phyloP scores from a whole-genome alignment of 2,329 filamentous ascomycete species.

The Fusarium secorum region DNA sequence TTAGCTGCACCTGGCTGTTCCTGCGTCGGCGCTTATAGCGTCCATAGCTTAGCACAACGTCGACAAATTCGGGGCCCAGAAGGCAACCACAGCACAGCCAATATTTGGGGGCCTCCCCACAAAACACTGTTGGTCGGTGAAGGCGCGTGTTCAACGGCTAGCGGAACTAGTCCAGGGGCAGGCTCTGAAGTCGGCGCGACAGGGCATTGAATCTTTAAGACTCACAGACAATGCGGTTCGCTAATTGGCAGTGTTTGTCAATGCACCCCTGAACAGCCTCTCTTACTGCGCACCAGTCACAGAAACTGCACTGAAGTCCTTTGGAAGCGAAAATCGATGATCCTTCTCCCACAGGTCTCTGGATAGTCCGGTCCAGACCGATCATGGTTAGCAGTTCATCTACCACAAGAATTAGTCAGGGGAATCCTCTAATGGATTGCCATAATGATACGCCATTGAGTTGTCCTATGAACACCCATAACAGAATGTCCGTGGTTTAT shows the following conservation, averaged over 20 bases:
- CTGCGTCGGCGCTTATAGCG: conserved; percentile 28
- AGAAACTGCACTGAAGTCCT: not conserved
- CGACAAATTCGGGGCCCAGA: not conserved
- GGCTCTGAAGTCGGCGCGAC: not conserved
- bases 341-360: not conserved
- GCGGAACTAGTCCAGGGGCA: conserved; percentile 18
- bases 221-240: conserved; percentile 3
- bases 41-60: not conserved
- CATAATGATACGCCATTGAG: not conserved
- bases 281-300: conserved; percentile 13
- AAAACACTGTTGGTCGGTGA: conserved; percentile 29
- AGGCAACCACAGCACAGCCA: not conserved
- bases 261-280: conserved; percentile 14
- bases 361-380: conserved; percentile 12
- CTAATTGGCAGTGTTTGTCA: conserved; percentile 24
- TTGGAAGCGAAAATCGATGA: not conserved
- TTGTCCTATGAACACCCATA: not conserved
- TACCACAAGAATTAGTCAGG: conserved; percentile 17
- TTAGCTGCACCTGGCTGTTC: conserved; percentile 15
- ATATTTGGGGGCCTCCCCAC: conserved; percentile 4
- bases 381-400: conserved; percentile 30
- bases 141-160: conserved; percentile 32
- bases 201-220: conserved; percentile 17
- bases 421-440: conserved; percentile 3
- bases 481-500: not conserved